Conservation (phyloP, 2,329 filamentous ascomycete genomes). For the Botrytis galanthina region DNA sequence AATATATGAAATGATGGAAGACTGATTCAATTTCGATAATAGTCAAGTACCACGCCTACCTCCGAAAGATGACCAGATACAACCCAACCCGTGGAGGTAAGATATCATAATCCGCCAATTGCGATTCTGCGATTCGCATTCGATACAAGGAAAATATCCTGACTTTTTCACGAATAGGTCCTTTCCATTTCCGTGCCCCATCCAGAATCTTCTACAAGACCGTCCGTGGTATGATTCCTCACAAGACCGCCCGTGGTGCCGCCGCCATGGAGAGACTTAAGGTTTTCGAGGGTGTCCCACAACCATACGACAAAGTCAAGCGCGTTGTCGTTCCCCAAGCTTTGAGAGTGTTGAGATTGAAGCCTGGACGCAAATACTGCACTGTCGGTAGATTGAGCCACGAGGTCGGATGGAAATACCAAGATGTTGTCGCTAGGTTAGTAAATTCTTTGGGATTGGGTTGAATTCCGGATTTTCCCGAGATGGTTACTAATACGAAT, state of each 20-base stretch:
- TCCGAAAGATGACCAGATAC: slow-evolving; percentile 99
- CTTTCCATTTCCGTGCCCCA: slow-evolving; percentile 99
- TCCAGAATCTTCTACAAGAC: slow-evolving; percentile 99
- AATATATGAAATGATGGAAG: slow-evolving; percentile 25
- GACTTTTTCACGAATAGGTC: slow-evolving; percentile 57
- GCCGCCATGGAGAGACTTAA: slow-evolving; percentile 97
- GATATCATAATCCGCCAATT: slow-evolving; percentile 37
- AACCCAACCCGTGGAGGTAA: slow-evolving; percentile 98
- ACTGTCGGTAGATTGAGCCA: slow-evolving; percentile 96
- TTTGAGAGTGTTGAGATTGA: slow-evolving; percentile 90
- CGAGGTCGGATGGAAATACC: slow-evolving; percentile 99
- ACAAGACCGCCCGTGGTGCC: slow-evolving; percentile 98
- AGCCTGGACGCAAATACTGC: slow-evolving; percentile 99
- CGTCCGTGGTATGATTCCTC: slow-evolving; percentile 99
- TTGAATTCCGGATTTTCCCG: not conserved
- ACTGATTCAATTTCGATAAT: slow-evolving; percentile 52
- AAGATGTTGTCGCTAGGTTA: slow-evolving; percentile 96
- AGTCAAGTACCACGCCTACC: slow-evolving; percentile 99
- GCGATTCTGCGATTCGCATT: slow-evolving; percentile 16
- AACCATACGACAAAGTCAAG: slow-evolving; percentile 99
- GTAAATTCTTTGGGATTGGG: slow-evolving; percentile 43
- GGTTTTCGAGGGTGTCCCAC: slow-evolving; percentile 99
- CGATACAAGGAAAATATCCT: slow-evolving; percentile 30
- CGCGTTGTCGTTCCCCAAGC: slow-evolving; percentile 99
- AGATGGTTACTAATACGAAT: slow-evolving; percentile 27